phyloP scores from a whole-genome alignment of 257 asterid genomes.

The Anisodus tanguticus region DNA sequence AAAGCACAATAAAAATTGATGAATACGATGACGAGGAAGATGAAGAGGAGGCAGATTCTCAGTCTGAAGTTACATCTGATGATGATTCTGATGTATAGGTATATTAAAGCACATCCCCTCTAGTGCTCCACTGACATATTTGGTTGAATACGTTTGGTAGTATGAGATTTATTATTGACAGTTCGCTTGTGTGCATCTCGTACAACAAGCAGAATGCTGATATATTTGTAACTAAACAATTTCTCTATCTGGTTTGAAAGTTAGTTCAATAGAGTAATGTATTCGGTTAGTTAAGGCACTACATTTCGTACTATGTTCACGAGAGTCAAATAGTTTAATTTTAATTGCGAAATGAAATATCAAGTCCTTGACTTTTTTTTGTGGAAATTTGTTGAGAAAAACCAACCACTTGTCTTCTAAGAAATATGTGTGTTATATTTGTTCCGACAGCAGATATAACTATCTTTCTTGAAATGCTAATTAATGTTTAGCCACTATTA shows the following conservation, averaged over 20 bases:
- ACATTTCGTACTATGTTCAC: neutral
- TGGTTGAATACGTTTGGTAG: neutral
- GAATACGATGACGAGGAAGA: conserved; percentile 56
- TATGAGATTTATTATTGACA: neutral
- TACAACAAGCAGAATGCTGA: conserved; percentile 22
- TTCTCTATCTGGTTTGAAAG: neutral
- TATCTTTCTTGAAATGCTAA: too few relatives aligned
- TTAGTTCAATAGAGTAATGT: neutral
- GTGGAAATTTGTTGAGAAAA: too few relatives aligned
- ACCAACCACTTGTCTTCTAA: too few relatives aligned
- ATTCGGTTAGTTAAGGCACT: too few relatives aligned
- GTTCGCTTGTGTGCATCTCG: conserved; percentile 41
- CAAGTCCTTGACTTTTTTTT: neutral
- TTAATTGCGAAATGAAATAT: neutral
- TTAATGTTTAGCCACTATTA: too few relatives aligned
- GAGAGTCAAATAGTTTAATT: neutral
- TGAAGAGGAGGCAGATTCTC: conserved; percentile 48
- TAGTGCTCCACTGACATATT: neutral
- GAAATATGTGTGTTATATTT: too few relatives aligned
- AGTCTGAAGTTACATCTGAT: conserved; percentile 68
- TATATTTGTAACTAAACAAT: neutral
- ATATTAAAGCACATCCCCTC: neutral
- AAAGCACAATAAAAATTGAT: conserved; percentile 46
- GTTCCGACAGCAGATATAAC: too few relatives aligned
- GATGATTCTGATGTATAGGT: conserved; percentile 44